These are phyloP conservation scores for Lentinula lateritia DNA, from an alignment of 768 basidiomycete genomes.

Conservation along the genomic window DNA sequence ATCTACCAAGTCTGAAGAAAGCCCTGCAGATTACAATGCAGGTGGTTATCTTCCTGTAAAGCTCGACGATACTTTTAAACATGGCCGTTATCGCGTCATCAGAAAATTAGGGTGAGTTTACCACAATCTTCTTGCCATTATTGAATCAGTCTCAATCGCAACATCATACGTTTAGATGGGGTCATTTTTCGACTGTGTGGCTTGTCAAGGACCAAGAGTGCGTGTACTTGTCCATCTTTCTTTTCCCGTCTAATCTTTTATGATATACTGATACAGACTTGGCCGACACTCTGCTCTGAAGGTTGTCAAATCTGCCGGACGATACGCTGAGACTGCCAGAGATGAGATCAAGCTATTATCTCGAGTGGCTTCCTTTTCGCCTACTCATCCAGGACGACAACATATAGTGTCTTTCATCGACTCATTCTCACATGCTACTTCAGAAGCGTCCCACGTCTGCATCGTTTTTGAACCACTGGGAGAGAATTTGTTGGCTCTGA, in stretches of 20 bases:
- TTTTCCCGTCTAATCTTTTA: constrained; percentile 8
- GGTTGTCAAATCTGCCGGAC: constrained; percentile 89
- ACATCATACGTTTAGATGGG: constrained; percentile 57
- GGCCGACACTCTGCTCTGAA: constrained; percentile 85
- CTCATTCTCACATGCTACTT: constrained; percentile 74
- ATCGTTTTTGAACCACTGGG: constrained; percentile 88
- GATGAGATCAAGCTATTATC: constrained; percentile 94
- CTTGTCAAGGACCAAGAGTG: constrained; percentile 75
- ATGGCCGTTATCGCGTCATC: constrained; percentile 78
- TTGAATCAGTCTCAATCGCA: constrained; percentile 16
- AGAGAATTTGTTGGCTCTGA: constrained; percentile 68
- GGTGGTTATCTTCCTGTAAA: constrained; percentile 80
- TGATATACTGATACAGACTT: constrained; percentile 34
- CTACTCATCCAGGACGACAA: constrained; percentile 69
- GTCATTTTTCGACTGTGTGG: constrained; percentile 95
- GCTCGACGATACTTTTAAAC: constrained; percentile 79
- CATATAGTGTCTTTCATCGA: constrained; percentile 90
- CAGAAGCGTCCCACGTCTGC: constrained; percentile 76
- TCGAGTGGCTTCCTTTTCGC: constrained; percentile 65
- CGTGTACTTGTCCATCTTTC: constrained; percentile 24
- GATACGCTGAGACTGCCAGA: constrained; percentile 93
- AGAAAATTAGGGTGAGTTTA: constrained; percentile 79
- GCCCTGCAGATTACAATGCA: constrained; percentile 76
- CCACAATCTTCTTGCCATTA: constrained; percentile 10
- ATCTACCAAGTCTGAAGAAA: constrained; percentile 71